A percentile compares a stretch with the other conserved stretches of the same genome.
Conservation (phyloP, 495 filamentous ascomycete species). For the Penicillium salamii region DNA sequence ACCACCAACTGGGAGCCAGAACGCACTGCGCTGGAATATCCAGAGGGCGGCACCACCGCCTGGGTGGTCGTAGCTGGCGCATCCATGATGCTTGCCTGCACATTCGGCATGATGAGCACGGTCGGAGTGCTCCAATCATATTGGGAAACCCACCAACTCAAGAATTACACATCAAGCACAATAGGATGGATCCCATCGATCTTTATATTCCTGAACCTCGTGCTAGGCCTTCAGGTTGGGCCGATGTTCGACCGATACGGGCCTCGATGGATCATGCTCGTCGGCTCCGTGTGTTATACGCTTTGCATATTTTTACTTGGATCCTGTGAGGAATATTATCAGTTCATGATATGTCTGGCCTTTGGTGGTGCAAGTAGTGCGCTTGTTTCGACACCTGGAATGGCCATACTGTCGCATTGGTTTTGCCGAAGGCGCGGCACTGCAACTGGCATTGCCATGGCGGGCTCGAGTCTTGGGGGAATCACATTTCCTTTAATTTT, state of each 20-base stretch:
- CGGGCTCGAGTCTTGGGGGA: slow-evolving; percentile 44
- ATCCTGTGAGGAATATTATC: slow-evolving; percentile 54
- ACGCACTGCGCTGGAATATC: slow-evolving; percentile 31
- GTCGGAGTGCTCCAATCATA: slow-evolving; percentile 60
- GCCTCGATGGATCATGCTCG: slow-evolving; percentile 46
- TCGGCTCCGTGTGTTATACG: slow-evolving; percentile 47
- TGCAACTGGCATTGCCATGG: slow-evolving; percentile 29
- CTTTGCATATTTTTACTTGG: slow-evolving; percentile 52
- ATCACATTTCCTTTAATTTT: slow-evolving; percentile 58
- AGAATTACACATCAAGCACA: slow-evolving; percentile 44
- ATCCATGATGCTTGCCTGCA: slow-evolving; percentile 54
- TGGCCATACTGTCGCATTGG: slow-evolving; percentile 30
- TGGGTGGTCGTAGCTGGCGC: slow-evolving; percentile 62
- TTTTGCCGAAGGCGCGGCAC: slow-evolving; percentile 26
- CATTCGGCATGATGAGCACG: slow-evolving; percentile 57
- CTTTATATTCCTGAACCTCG: slow-evolving; percentile 59
- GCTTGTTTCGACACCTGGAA: slow-evolving; percentile 47
- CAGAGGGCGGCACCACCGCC: slow-evolving; percentile 54
- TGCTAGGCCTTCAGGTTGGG: slow-evolving; percentile 58
- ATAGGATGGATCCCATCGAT: slow-evolving; percentile 62
- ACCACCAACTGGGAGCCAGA: neutral
- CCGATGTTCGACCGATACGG: slow-evolving; percentile 61
- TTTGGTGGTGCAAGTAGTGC: slow-evolving; percentile 53
- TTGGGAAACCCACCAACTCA: slow-evolving; percentile 54
- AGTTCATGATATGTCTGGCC: slow-evolving; percentile 59